Percentiles rank a stretch among this genome's conserved stretches.
Evolutionary conservation across 176 grass and related monocot species (phyloP).

Genomic region (Alopecurus myosuroides): DNA sequence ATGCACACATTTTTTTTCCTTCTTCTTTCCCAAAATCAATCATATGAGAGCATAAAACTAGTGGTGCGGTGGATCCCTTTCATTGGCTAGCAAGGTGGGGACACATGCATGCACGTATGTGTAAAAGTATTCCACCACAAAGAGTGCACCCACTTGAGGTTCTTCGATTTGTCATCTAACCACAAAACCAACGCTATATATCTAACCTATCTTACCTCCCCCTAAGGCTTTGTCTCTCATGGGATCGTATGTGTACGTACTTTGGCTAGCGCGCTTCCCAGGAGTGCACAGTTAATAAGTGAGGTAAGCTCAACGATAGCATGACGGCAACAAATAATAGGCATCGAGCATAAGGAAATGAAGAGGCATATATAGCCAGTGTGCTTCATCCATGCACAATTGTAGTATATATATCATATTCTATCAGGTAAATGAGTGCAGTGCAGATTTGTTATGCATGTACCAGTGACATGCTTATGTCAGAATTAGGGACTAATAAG

Average conservation of each 20-base stretch:
- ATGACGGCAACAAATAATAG: conserved; percentile 21
- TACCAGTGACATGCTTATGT: not conserved
- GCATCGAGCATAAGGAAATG: not conserved
- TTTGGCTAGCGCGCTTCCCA: conserved; percentile 20
- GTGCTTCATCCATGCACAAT: not conserved
- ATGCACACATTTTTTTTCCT: conserved; percentile 47
- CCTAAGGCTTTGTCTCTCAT: not conserved
- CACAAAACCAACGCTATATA: conserved; percentile 16
- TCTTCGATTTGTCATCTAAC: conserved; percentile 26
- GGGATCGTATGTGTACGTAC: not conserved
- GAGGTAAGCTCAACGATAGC: conserved; percentile 42
- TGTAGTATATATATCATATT: not conserved
- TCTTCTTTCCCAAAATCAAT: conserved; percentile 26
- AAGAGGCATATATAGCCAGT: not conserved
- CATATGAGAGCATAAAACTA: conserved; percentile 42
- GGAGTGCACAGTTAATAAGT: conserved; percentile 16
- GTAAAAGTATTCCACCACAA: conserved; percentile 26
- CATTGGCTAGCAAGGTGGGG: conserved; percentile 24
- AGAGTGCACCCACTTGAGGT: conserved; percentile 40
- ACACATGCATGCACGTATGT: not conserved
- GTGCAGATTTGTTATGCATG: not conserved
- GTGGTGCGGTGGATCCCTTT: conserved; percentile 1
- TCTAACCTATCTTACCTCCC: conserved; percentile 24
- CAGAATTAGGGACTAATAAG: not conserved
- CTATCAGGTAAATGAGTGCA: not conserved